phyloP scores from a whole-genome alignment of 176 grass and related monocot species.

The Cenchrus americanus region DNA sequence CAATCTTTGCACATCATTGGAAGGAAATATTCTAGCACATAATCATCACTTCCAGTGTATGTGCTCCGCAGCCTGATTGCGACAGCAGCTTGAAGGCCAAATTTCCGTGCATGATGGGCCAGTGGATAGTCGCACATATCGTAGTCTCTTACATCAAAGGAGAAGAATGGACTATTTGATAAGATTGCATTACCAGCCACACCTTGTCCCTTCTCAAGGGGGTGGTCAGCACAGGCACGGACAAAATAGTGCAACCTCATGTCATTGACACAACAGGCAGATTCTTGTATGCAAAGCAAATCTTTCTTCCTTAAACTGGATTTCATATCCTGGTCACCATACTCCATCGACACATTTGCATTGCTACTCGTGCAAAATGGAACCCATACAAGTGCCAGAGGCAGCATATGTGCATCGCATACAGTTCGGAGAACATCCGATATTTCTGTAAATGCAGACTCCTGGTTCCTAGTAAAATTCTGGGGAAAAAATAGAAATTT shows the following conservation, averaged over 20 bases:
- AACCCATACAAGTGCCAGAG: constrained; percentile 77
- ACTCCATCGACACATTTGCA: constrained; percentile 8
- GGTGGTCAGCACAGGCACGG: constrained; percentile 46
- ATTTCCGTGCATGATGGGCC: constrained; percentile 68
- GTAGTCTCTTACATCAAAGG: constrained; percentile 57
- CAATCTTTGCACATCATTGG: constrained; percentile 52
- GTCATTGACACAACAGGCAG: constrained; percentile 64
- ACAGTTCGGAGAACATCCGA: constrained; percentile 53
- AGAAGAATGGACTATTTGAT: constrained; percentile 66
- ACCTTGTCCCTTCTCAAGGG: constrained; percentile 58
- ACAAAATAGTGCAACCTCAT: constrained; percentile 56
- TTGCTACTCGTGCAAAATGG: constrained; percentile 35
- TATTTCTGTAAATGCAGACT: constrained; percentile 65
- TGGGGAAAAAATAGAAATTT: constrained; percentile 18
- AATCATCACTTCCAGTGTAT: constrained; percentile 61
- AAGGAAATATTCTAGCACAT: constrained; percentile 74
- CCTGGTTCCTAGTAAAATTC: constrained; percentile 44
- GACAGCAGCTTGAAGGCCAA: constrained; percentile 59
- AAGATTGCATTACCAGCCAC: constrained; percentile 61
- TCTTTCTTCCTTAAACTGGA: constrained; percentile 10
- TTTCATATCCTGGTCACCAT: constrained; percentile 1
- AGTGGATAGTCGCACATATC: constrained; percentile 56
- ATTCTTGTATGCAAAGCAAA: constrained; percentile 57
- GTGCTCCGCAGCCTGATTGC: constrained; percentile 62
- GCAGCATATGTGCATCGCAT: constrained; percentile 73